A percentile compares a stretch with the other conserved stretches of the same genome.
phyloP scores from a whole-genome alignment of 352 stramenopile genomes.

The Globisporangium spiculum region DNA sequence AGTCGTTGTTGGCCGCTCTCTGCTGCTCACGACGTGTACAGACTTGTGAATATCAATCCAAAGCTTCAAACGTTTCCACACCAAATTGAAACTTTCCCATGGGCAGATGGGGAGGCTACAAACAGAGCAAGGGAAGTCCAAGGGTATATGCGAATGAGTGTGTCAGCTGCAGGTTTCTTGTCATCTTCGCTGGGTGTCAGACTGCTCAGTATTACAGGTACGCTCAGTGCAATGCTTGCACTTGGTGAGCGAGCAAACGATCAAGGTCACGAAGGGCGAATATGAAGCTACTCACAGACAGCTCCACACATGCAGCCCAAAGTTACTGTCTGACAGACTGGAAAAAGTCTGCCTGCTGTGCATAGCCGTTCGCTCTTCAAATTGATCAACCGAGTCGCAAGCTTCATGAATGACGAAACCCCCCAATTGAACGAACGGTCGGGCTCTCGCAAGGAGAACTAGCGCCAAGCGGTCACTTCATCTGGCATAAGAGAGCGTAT shows the following conservation, averaged over 20 bases:
- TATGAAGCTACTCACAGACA: not conserved
- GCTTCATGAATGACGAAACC: not conserved
- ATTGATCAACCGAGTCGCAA: slow-evolving; percentile 5
- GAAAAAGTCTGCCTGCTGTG: not conserved
- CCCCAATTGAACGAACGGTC: not conserved
- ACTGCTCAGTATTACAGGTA: not conserved
- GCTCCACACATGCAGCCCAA: not conserved
- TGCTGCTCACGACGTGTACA: not conserved
- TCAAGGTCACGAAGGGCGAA: not conserved
- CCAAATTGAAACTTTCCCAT: not conserved
- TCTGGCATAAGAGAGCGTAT: not conserved
- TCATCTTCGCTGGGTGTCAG: not conserved
- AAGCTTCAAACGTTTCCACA: not conserved
- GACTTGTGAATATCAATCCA: not conserved
- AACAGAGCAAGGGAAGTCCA: not conserved
- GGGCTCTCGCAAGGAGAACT: not conserved
- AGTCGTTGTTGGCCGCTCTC: not conserved
- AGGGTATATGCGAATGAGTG: not conserved
- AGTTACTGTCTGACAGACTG: not conserved
- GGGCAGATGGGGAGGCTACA: slow-evolving; percentile 1
- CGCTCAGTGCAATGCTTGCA: not conserved
- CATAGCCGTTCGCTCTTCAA: not conserved
- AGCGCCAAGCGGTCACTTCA: not conserved
- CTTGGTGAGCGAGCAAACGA: not conserved
- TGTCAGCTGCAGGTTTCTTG: not conserved